phyloP scores from a whole-genome alignment of 2,329 filamentous ascomycete species.

The Phyllosticta ampelicida region DNA sequence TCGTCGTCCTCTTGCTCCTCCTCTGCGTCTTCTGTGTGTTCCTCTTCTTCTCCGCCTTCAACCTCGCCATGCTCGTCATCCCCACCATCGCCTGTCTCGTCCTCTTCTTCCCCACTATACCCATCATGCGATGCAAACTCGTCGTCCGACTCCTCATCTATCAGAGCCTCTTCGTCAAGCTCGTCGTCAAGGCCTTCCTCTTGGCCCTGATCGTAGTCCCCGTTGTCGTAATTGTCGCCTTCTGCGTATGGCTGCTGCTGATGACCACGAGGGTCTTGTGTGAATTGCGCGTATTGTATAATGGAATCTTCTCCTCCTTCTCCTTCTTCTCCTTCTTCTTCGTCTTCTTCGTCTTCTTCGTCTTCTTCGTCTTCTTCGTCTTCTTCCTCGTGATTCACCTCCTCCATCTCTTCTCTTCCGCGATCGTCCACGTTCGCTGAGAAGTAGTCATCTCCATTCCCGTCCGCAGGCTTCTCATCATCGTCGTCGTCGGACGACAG shows the following conservation, averaged over 20 bases:
- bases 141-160: neutral
- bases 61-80: neutral
- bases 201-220: neutral
- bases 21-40: neutral
- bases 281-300: neutral
- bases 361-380: neutral
- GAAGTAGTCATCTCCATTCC: no score
- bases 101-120: neutral
- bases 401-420: no score
- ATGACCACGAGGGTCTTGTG: neutral
- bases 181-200: neutral
- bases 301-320: neutral
- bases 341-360: neutral
- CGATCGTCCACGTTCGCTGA: no score
- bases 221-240: neutral
- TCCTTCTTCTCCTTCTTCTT: neutral
- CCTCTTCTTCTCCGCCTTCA: neutral
- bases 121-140: neutral
- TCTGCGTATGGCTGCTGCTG: no score
- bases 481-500: constrained; percentile 8
- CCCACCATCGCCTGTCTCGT: neutral
- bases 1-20: neutral
- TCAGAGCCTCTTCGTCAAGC: neutral
- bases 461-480: neutral
- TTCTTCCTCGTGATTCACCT: neutral